Percentiles rank a stretch among this genome's conserved stretches.
These are phyloP conservation scores for Cyanodermella asteris DNA, from an alignment of 2,329 filamentous ascomycete species.

Conservation along the genomic window DNA sequence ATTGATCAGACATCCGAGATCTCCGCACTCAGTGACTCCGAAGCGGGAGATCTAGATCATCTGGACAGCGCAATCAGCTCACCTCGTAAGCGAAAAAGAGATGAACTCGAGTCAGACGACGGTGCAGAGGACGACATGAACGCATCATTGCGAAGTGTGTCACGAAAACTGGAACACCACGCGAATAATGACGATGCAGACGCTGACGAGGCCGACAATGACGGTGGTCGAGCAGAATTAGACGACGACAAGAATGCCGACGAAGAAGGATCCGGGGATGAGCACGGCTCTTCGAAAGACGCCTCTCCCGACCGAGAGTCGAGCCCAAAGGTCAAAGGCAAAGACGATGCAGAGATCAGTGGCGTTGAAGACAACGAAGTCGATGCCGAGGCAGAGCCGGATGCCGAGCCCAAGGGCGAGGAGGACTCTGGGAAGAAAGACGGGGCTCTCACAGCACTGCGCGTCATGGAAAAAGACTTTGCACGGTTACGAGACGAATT, in stretches of 20 bases:
- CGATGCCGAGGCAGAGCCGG: too few species aligned
- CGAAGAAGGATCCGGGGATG: slow-evolving; percentile 25
- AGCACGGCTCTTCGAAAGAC: too few species aligned
- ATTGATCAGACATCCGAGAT: slow-evolving; percentile 17
- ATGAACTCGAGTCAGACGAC: slow-evolving; percentile 16
- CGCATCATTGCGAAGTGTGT: too few species aligned
- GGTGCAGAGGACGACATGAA: slow-evolving; percentile 7
- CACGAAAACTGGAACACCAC: too few species aligned
- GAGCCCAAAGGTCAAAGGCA: background rate
- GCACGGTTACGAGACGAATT: slow-evolving; percentile 56
- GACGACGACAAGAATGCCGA: slow-evolving; percentile 35
- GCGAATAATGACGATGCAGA: slow-evolving; percentile 17
- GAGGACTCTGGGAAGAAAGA: slow-evolving; percentile 41
- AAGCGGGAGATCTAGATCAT: too few species aligned
- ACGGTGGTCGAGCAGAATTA: slow-evolving; percentile 23
- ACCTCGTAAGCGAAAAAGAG: slow-evolving; percentile 23
- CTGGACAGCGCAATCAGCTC: too few species aligned
- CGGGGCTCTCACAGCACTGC: slow-evolving; percentile 57
- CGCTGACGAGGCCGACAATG: slow-evolving; percentile 20
- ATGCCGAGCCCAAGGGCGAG: too few species aligned
- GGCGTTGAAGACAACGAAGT: too few species aligned
- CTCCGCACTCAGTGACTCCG: slow-evolving; percentile 8
- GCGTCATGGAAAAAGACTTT: slow-evolving; percentile 72
- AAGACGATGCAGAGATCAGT: slow-evolving; percentile 8
- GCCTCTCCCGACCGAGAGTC: too few species aligned